Conservation (phyloP, 148 eudicot genomes). For the Suaeda aralocaspica region DNA sequence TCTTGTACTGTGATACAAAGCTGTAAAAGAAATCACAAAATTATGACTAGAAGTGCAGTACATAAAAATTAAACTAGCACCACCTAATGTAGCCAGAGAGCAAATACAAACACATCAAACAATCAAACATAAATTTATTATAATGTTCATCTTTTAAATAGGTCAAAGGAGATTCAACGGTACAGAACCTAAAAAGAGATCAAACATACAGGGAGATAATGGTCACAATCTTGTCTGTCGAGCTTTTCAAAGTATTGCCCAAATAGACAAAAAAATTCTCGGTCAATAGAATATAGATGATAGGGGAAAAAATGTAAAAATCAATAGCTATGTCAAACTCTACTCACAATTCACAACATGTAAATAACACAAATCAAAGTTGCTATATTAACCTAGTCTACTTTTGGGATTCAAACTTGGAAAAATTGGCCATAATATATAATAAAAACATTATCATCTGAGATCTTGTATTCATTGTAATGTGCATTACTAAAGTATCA, state of each 20-base stretch:
- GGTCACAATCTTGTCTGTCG: background rate
- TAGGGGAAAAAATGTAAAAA: too few species aligned
- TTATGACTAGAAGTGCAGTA: constrained; percentile 1
- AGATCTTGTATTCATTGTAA: too few species aligned
- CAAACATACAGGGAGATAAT: background rate
- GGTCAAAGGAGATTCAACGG: too few species aligned
- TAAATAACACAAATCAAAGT: too few species aligned
- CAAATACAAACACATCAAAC: background rate
- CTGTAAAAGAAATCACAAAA: constrained; percentile 39
- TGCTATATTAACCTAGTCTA: too few species aligned
- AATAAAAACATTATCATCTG: too few species aligned
- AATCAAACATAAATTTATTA: background rate
- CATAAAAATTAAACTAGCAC: background rate
- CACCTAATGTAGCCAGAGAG: background rate
- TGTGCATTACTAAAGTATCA: too few species aligned
- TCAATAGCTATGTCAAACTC: too few species aligned
- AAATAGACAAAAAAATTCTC: background rate
- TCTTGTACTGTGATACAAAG: constrained; percentile 77
- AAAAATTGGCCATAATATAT: too few species aligned
- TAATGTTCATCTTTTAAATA: background rate
- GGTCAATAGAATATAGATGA: background rate
- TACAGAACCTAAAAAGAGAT: constrained; percentile 10
- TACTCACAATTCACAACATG: too few species aligned
- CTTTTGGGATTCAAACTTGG: too few species aligned
- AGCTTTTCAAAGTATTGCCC: background rate